Conservation (phyloP, 441 rosid species). For the Adansonia grandidieri region DNA sequence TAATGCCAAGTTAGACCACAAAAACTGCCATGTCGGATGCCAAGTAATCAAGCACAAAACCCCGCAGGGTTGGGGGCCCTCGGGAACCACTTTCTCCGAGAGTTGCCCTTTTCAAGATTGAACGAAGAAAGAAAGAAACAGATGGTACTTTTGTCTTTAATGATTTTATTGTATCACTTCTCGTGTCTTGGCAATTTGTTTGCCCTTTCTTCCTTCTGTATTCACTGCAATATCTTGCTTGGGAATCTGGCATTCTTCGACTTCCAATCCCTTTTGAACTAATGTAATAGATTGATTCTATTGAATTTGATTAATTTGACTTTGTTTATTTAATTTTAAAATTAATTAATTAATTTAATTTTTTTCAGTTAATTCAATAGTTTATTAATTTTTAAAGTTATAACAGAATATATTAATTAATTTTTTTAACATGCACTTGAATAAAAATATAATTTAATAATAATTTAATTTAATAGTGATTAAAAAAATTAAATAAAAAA, state of each 20-base stretch:
- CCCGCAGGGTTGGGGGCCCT: background rate
- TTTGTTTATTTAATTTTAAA: too few relatives aligned
- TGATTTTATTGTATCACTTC: background rate
- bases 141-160: conserved; percentile 7
- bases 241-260: background rate
- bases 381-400: too few relatives aligned
- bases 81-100: background rate
- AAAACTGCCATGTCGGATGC: conserved; percentile 19
- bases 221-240: background rate
- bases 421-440: too few relatives aligned
- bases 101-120: conserved; percentile 19
- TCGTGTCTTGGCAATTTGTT: background rate
- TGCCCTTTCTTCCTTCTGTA: background rate
- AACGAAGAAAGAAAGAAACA: conserved; percentile 13
- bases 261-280: background rate
- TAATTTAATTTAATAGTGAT: too few relatives aligned
- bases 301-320: too few relatives aligned
- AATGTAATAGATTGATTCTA: too few relatives aligned
- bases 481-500: too few relatives aligned
- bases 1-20: conserved; percentile 25
- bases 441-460: too few relatives aligned
- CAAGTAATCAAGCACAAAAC: conserved; percentile 2
- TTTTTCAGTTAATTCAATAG: too few relatives aligned
- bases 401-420: too few relatives aligned
- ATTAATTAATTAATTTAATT: too few relatives aligned